phyloP scores from a whole-genome alignment of 768 basidiomycete genomes.

The Leccinum sublutescens region DNA sequence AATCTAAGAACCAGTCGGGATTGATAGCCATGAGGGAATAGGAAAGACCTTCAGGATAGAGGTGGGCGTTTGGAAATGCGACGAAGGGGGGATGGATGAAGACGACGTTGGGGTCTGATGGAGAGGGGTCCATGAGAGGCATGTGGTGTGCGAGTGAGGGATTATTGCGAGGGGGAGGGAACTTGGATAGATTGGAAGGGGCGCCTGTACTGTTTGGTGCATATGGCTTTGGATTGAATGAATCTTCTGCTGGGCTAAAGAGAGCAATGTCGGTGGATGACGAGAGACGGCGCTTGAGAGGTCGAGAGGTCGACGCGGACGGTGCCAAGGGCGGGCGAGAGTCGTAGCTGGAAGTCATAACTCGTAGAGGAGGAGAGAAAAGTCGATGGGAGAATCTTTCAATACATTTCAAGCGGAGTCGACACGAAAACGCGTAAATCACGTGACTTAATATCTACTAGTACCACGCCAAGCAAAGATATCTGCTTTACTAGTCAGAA shows the following conservation, averaged over 20 bases:
- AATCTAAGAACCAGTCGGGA: slow-evolving; percentile 76
- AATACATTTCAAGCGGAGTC: slow-evolving; percentile 44
- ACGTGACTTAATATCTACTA: slow-evolving; percentile 34
- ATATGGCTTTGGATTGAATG: slow-evolving; percentile 68
- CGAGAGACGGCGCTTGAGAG: slow-evolving; percentile 49
- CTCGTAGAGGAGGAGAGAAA: slow-evolving; percentile 16
- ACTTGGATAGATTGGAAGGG: slow-evolving; percentile 21
- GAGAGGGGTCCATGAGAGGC: slow-evolving; percentile 64
- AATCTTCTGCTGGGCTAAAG: slow-evolving; percentile 60
- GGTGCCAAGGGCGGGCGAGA: slow-evolving; percentile 14
- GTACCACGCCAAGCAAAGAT: slow-evolving; percentile 51
- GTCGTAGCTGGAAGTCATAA: not conserved
- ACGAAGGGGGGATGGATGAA: slow-evolving; percentile 78
- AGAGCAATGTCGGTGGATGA: slow-evolving; percentile 52
- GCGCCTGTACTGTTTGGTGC: slow-evolving; percentile 37
- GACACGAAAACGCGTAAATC: slow-evolving; percentile 43
- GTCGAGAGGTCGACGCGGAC: slow-evolving; percentile 28
- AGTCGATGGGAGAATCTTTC: slow-evolving; percentile 14
- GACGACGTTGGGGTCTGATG: slow-evolving; percentile 59
- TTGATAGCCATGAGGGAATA: slow-evolving; percentile 74
- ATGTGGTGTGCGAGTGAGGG: slow-evolving; percentile 43
- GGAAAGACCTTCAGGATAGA: slow-evolving; percentile 63
- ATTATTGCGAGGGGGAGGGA: slow-evolving; percentile 30
- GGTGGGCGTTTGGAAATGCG: slow-evolving; percentile 59
- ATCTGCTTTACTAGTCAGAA: slow-evolving; percentile 36